Percentiles rank a stretch among this genome's conserved stretches.
Conservation (phyloP, 176 grass and related monocot species). For the Rhynchospora breviuscula region DNA sequence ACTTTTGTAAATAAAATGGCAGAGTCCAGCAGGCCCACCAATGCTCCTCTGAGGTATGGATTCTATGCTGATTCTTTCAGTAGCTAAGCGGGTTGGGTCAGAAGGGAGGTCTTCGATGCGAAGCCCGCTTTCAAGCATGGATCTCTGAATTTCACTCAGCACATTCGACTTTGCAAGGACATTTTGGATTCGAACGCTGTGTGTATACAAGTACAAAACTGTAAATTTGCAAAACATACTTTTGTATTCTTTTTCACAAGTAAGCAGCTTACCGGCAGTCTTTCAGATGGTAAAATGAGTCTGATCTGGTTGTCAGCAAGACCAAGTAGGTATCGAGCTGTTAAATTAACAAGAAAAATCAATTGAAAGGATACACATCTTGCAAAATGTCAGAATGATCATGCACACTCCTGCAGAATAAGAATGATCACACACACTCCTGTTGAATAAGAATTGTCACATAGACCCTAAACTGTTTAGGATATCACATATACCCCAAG, state of each 20-base stretch:
- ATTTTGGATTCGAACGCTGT: slow-evolving; percentile 62
- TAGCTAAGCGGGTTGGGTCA: slow-evolving; percentile 32
- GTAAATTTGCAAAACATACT: background rate
- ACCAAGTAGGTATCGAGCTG: slow-evolving; percentile 76
- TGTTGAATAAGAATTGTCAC: background rate
- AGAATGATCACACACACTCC: background rate
- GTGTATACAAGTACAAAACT: background rate
- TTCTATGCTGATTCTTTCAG: slow-evolving; percentile 30
- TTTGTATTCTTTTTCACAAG: background rate
- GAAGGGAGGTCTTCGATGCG: slow-evolving; percentile 65
- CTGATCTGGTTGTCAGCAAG: slow-evolving; percentile 71
- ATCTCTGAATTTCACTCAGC: slow-evolving; percentile 75
- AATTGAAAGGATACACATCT: background rate
- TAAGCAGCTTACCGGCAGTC: slow-evolving; percentile 67
- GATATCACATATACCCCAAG: background rate
- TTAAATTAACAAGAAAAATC: slow-evolving; percentile 30
- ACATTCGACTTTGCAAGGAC: slow-evolving; percentile 87
- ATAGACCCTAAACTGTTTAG: background rate
- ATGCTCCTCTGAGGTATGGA: slow-evolving; percentile 35
- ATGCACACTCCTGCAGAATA: background rate
- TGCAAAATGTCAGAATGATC: background rate
- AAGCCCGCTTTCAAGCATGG: slow-evolving; percentile 55
- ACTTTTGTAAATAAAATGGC: slow-evolving; percentile 96
- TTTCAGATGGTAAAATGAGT: slow-evolving; percentile 94
- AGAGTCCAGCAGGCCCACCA: slow-evolving; percentile 84